Percentiles rank a stretch among this genome's conserved stretches.
phyloP scores from a whole-genome alignment of 75 land plant genomes.

The Pseudotsuga menziesii region DNA sequence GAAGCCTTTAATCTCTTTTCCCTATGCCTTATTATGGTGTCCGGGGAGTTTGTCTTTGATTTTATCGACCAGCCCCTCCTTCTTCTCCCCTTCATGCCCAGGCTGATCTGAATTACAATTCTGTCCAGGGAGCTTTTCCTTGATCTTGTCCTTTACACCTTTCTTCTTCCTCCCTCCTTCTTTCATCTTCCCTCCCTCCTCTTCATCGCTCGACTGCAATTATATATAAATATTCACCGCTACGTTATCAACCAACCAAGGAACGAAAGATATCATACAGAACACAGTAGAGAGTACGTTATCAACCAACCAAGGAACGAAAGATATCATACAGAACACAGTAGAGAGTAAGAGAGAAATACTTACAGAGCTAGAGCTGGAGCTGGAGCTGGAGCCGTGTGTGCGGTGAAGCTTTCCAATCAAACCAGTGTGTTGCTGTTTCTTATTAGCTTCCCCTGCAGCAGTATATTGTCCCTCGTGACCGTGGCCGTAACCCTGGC shows the following conservation, averaged over 20 bases:
- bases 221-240: background rate
- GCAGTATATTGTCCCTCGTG: too few relatives aligned
- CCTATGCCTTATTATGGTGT: too few relatives aligned
- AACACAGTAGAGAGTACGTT: too few relatives aligned
- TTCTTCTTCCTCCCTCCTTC: background rate
- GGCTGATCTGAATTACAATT: background rate
- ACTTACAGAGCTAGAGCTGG: conserved; percentile 1
- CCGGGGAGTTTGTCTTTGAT: too few relatives aligned
- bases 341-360: background rate
- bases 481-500: too few relatives aligned
- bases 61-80: background rate
- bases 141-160: background rate
- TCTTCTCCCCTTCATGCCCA: background rate
- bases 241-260: background rate
- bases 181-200: background rate
- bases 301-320: too few relatives aligned
- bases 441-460: background rate
- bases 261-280: too few relatives aligned
- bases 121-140: background rate
- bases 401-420: background rate
- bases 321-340: background rate
- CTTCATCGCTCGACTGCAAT: conserved; percentile 2
- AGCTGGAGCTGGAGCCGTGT: background rate
- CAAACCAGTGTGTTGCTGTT: background rate
- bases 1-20: too few relatives aligned